Evolutionary conservation across 2,329 filamentous ascomycete species (phyloP).

Genomic region (Rutstroemia sp.): DNA sequence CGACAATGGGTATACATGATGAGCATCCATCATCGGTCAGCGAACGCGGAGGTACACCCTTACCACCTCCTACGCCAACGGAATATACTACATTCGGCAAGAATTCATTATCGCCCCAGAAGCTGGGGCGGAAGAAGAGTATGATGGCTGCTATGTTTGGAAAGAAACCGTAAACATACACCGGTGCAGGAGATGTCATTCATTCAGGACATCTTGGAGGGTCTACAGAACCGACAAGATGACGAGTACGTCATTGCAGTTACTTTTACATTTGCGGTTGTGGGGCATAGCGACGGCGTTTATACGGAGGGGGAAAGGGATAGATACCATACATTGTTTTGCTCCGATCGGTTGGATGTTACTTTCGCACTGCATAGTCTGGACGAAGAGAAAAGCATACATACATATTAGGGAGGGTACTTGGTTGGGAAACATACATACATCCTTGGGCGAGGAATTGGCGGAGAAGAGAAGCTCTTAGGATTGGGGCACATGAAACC

Average conservation of each 20-base stretch:
- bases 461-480: no score
- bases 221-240: background rate
- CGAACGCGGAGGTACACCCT: slow-evolving; percentile 17
- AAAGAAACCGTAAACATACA: slow-evolving; percentile 9
- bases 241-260: background rate
- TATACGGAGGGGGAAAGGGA: background rate
- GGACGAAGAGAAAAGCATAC: no score
- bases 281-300: slow-evolving; percentile 13
- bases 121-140: slow-evolving; percentile 37
- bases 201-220: background rate
- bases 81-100: slow-evolving; percentile 17
- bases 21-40: slow-evolving; percentile 17
- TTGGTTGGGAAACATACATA: no score
- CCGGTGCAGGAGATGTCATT: background rate
- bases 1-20: slow-evolving; percentile 20
- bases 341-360: background rate
- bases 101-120: slow-evolving; percentile 24
- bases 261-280: background rate
- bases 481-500: no score
- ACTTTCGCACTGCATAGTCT: background rate
- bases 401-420: no score
- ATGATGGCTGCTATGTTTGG: slow-evolving; percentile 40
- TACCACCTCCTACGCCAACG: slow-evolving; percentile 17
- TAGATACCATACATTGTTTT: background rate
- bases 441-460: no score